Conservation (phyloP, 2,329 filamentous ascomycete species). For the Xylariaceae sp. region DNA sequence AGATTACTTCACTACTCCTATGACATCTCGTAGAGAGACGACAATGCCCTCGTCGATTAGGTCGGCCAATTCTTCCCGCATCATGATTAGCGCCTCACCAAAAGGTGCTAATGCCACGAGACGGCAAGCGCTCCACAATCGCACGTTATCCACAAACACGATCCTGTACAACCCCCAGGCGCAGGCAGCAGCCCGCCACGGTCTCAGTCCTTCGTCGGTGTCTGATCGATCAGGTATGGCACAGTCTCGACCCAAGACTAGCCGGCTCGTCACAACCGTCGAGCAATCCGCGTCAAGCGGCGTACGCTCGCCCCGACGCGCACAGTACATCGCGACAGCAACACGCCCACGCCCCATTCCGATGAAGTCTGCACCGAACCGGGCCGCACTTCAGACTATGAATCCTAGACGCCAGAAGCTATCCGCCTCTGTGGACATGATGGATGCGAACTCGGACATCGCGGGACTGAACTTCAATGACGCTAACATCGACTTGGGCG, state of each 20-base stretch:
- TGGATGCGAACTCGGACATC: constrained; percentile 70
- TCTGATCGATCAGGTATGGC: constrained; percentile 35
- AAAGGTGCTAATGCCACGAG: constrained; percentile 27
- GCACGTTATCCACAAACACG: constrained; percentile 76
- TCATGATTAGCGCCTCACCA: constrained; percentile 31
- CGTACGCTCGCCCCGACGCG: constrained; percentile 45
- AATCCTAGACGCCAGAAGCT: constrained; percentile 44
- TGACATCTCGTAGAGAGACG: constrained; percentile 37
- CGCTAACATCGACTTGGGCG: constrained; percentile 57
- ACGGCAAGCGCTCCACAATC: constrained; percentile 53
- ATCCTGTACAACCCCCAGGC: constrained; percentile 74
- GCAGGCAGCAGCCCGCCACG: constrained; percentile 29
- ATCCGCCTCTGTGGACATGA: constrained; percentile 45
- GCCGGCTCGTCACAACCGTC: constrained; percentile 33
- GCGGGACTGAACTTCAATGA: constrained; percentile 40
- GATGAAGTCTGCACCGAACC: constrained; percentile 54
- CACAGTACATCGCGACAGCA: constrained; percentile 41
- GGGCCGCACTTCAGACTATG: constrained; percentile 51
- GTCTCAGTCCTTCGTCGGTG: constrained; percentile 39
- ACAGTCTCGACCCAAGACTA: constrained; percentile 35
- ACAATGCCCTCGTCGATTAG: constrained; percentile 30
- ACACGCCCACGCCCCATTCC: constrained; percentile 55
- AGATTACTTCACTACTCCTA: constrained; percentile 54
- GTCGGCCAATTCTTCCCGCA: constrained; percentile 25
- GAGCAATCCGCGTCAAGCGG: constrained; percentile 36